These are phyloP conservation scores for Pochonia chlamydosporia DNA, from an alignment of 2,329 filamentous ascomycete genomes.

Conservation along the genomic window DNA sequence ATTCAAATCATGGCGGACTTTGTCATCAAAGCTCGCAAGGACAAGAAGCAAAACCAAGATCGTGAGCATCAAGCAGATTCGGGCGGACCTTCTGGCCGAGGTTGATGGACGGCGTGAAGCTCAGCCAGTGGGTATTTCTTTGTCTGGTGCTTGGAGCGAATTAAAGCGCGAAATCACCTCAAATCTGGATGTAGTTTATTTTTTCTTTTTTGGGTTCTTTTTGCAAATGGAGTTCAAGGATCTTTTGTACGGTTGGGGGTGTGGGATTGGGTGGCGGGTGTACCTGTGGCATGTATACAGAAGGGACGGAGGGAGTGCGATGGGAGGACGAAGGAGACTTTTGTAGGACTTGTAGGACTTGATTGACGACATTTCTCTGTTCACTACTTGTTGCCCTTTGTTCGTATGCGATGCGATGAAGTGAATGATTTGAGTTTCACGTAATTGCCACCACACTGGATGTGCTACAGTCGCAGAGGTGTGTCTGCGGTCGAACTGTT, in stretches of 20 bases:
- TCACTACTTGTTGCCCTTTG: neutral
- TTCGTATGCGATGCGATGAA: neutral
- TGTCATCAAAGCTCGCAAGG: constrained; percentile 80
- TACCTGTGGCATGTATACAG: constrained; percentile 15
- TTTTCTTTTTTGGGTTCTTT: constrained; percentile 30
- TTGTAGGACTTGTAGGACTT: constrained; percentile 15
- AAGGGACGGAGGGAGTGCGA: constrained; percentile 6
- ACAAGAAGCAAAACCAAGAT: constrained; percentile 63
- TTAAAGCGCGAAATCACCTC: constrained; percentile 7
- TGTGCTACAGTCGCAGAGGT: too few species aligned
- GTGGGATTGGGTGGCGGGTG: constrained; percentile 8
- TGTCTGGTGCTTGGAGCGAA: constrained; percentile 6
- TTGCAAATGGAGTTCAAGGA: constrained; percentile 32
- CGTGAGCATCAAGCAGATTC: constrained; percentile 53
- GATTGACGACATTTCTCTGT: constrained; percentile 11
- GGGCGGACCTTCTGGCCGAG: constrained; percentile 31
- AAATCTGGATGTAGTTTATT: constrained; percentile 33
- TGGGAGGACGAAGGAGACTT: neutral
- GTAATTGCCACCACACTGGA: too few species aligned
- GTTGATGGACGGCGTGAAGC: constrained; percentile 17
- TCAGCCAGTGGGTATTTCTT: constrained; percentile 1
- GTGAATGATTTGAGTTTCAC: too few species aligned
- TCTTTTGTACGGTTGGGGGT: constrained; percentile 16
- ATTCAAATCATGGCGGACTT: constrained; percentile 87
- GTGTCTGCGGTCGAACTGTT: too few species aligned